A percentile compares a stretch with the other conserved stretches of the same genome.
Conservation (phyloP, 1,284 basidiomycete species). For the Cryptococcus sp. region DNA sequence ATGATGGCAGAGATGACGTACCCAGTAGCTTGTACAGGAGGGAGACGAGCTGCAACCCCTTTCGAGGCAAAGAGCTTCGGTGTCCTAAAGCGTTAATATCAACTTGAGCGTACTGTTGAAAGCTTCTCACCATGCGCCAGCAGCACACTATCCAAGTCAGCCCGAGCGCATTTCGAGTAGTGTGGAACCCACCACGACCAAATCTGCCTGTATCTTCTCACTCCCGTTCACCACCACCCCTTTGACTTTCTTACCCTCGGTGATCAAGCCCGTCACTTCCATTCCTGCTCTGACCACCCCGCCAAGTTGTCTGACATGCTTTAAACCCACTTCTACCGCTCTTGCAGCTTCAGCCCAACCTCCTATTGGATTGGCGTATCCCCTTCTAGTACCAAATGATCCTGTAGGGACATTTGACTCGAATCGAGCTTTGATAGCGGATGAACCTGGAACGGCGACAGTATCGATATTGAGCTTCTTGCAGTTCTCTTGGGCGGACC, state of each 20-base stretch:
- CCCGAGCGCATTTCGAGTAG: neutral
- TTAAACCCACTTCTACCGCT: constrained; percentile 59
- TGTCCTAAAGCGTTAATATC: constrained; percentile 55
- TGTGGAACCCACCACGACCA: constrained; percentile 30
- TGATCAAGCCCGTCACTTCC: constrained; percentile 51
- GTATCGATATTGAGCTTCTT: constrained; percentile 23
- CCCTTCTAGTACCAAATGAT: constrained; percentile 44
- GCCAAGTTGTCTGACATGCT: constrained; percentile 57
- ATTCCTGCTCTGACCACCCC: constrained; percentile 60
- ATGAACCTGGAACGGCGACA: constrained; percentile 9
- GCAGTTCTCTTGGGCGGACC: constrained; percentile 32
- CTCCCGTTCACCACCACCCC: constrained; percentile 66
- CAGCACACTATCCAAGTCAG: constrained; percentile 21
- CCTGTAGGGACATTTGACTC: constrained; percentile 18
- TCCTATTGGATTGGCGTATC: constrained; percentile 68
- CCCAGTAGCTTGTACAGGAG: constrained; percentile 39
- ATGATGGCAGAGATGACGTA: constrained; percentile 1
- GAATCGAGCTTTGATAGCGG: constrained; percentile 21
- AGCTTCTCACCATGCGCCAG: constrained; percentile 40
- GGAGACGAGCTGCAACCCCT: constrained; percentile 26
- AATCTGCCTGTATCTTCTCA: constrained; percentile 41
- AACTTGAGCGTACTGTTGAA: neutral
- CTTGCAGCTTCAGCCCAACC: constrained; percentile 77
- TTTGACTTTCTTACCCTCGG: constrained; percentile 50
- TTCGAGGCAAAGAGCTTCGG: constrained; percentile 66